phyloP scores from a whole-genome alignment of 1,284 basidiomycete species.

The Sanghuangporus baumii region DNA sequence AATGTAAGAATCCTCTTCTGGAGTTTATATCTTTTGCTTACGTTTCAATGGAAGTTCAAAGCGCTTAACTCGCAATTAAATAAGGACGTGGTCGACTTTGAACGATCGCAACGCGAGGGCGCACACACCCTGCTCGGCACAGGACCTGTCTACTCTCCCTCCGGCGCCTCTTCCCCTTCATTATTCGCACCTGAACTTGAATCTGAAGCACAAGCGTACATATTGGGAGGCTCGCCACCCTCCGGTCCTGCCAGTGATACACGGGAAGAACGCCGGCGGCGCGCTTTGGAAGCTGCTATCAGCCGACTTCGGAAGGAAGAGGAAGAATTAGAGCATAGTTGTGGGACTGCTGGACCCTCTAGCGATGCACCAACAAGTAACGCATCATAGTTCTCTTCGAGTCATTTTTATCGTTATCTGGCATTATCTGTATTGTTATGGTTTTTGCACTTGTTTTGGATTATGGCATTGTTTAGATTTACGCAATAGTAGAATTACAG shows the following conservation, averaged over 20 bases:
- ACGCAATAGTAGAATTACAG: too few species aligned
- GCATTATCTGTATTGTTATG: background rate
- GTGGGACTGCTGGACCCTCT: slow-evolving; percentile 42
- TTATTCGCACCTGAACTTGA: slow-evolving; percentile 35
- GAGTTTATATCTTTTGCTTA: background rate
- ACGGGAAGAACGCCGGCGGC: slow-evolving; percentile 47
- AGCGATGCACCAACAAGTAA: background rate
- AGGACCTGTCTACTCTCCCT: slow-evolving; percentile 42
- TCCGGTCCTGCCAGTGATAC: slow-evolving; percentile 32
- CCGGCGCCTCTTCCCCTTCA: slow-evolving; percentile 24
- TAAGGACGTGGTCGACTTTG: slow-evolving; percentile 64
- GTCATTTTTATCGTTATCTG: background rate
- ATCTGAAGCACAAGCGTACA: slow-evolving; percentile 41
- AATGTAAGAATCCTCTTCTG: slow-evolving; percentile 42
- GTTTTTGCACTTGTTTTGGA: background rate
- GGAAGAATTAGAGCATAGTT: slow-evolving; percentile 65
- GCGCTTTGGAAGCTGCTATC: slow-evolving; percentile 54
- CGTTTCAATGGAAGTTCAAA: slow-evolving; percentile 45
- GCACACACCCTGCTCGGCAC: slow-evolving; percentile 45
- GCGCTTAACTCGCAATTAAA: slow-evolving; percentile 71
- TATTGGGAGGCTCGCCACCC: slow-evolving; percentile 38
- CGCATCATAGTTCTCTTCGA: background rate
- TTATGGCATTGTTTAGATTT: background rate
- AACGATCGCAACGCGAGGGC: slow-evolving; percentile 45
- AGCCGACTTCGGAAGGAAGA: slow-evolving; percentile 55